Evolutionary conservation across 768 basidiomycete species (phyloP).

Genomic region (Megacollybia marginata): DNA sequence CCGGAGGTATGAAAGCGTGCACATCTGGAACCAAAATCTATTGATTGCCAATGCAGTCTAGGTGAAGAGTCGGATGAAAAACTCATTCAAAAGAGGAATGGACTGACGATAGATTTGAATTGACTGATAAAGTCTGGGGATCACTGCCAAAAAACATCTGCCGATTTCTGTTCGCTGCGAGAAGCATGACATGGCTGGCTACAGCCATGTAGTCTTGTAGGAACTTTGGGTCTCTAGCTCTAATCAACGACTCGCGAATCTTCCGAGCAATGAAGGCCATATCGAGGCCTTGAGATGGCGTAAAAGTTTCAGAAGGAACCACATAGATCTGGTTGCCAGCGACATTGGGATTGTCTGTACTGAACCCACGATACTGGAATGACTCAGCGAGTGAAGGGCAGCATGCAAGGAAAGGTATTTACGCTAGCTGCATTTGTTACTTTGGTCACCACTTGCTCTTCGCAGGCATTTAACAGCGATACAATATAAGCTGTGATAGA

Average conservation of each 20-base stretch:
- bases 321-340: slow-evolving; percentile 14
- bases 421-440: slow-evolving; percentile 22
- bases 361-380: background rate
- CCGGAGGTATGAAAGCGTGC: slow-evolving; percentile 12
- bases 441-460: slow-evolving; percentile 5
- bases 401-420: slow-evolving; percentile 1
- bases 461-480: slow-evolving; percentile 12
- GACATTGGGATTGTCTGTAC: slow-evolving; percentile 13
- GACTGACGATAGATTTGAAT: slow-evolving; percentile 15
- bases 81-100: background rate
- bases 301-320: background rate
- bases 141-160: slow-evolving; percentile 7
- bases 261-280: slow-evolving; percentile 9
- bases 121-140: slow-evolving; percentile 8
- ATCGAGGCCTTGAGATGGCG: background rate
- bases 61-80: background rate
- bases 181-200: slow-evolving; percentile 13
- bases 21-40: slow-evolving; percentile 1
- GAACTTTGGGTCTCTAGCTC: slow-evolving; percentile 8
- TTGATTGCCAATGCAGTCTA: slow-evolving; percentile 1
- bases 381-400: background rate
- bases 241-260: slow-evolving; percentile 10
- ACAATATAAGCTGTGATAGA: slow-evolving; percentile 21
- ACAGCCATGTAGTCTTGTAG: slow-evolving; percentile 11
- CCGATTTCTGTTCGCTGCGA: slow-evolving; percentile 10